Percentiles rank a stretch among this genome's conserved stretches.
Evolutionary conservation across 139 green algal genomes (phyloP).

Genomic region (Yamagishiella unicocca): DNA sequence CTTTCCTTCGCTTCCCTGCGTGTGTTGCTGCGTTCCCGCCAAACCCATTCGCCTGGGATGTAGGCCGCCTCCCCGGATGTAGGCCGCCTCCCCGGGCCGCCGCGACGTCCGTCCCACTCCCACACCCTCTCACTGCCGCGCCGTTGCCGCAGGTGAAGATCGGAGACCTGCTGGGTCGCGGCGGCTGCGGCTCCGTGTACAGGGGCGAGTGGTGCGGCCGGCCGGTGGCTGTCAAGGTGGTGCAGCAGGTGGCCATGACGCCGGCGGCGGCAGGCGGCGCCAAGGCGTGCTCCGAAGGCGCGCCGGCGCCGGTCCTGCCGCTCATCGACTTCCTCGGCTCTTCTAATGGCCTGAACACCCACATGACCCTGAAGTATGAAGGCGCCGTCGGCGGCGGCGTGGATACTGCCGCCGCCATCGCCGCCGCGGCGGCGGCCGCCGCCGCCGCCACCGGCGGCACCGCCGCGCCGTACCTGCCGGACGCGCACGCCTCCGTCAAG

Average conservation of each 20-base stretch:
- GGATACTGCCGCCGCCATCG: not conserved
- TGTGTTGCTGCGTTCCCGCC: too few relatives aligned
- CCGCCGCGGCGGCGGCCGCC: not conserved
- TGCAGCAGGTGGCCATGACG: conserved; percentile 28
- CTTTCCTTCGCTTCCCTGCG: too few relatives aligned
- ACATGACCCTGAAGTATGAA: not conserved
- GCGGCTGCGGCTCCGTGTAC: conserved; percentile 40
- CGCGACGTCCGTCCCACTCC: too few relatives aligned
- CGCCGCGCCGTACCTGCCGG: not conserved
- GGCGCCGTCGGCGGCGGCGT: not conserved
- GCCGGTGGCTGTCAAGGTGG: conserved; percentile 30
- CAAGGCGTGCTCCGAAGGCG: not conserved
- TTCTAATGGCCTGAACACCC: not conserved
- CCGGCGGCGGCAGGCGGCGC: not conserved
- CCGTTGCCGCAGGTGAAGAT: not conserved
- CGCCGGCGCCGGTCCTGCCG: conserved; percentile 1
- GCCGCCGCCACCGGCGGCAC: not conserved
- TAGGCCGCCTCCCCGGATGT: too few relatives aligned
- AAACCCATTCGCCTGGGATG: too few relatives aligned
- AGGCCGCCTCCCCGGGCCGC: too few relatives aligned
- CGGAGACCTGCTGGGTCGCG: conserved; percentile 27
- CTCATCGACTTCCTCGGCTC: conserved; percentile 25
- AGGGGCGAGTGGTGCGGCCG: conserved; percentile 4
- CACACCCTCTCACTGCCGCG: too few relatives aligned
- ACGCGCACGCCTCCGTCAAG: conserved; percentile 31